Percentiles rank a stretch among this genome's conserved stretches.
These are phyloP conservation scores for Phytophthora idaei DNA, from an alignment of 352 stramenopile species.

Conservation along the genomic window DNA sequence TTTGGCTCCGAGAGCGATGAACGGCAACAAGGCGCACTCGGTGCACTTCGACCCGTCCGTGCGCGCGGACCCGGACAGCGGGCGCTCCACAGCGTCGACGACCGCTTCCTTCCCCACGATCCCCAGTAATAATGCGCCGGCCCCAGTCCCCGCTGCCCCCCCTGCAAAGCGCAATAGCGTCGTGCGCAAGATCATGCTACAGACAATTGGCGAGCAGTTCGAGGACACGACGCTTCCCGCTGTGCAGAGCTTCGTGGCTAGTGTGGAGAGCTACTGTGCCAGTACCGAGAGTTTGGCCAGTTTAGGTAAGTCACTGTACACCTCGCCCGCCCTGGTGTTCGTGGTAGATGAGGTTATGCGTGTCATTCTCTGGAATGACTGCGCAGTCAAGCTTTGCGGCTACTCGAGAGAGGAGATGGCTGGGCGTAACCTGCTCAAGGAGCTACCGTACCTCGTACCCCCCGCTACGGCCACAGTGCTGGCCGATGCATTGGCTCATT, in stretches of 20 bases:
- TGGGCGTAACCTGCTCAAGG: constrained; percentile 68
- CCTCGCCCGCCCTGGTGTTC: constrained; percentile 75
- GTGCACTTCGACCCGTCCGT: constrained; percentile 80
- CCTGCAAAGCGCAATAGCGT: constrained; percentile 45
- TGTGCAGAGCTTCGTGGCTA: constrained; percentile 75
- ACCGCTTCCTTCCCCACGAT: constrained; percentile 3
- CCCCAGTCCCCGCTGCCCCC: neutral
- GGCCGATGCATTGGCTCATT: constrained; percentile 64
- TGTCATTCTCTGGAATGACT: constrained; percentile 88
- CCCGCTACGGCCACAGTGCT: constrained; percentile 56
- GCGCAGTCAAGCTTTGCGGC: constrained; percentile 71
- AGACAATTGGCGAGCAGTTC: constrained; percentile 78
- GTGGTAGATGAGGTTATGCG: constrained; percentile 86
- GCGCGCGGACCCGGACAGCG: constrained; percentile 55
- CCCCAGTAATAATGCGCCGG: neutral
- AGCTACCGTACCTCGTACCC: constrained; percentile 74
- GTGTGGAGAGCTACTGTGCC: constrained; percentile 78
- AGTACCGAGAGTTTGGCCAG: constrained; percentile 80
- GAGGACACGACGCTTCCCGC: constrained; percentile 71
- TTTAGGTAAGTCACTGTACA: constrained; percentile 86
- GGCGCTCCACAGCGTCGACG: constrained; percentile 35
- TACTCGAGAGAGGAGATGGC: constrained; percentile 85
- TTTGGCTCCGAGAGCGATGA: constrained; percentile 32
- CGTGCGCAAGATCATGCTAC: constrained; percentile 76
- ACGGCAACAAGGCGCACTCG: constrained; percentile 60